A percentile compares a stretch with the other conserved stretches of the same genome.
phyloP scores from a whole-genome alignment of 2,329 filamentous ascomycete species.

The Xylariaceae sp. region DNA sequence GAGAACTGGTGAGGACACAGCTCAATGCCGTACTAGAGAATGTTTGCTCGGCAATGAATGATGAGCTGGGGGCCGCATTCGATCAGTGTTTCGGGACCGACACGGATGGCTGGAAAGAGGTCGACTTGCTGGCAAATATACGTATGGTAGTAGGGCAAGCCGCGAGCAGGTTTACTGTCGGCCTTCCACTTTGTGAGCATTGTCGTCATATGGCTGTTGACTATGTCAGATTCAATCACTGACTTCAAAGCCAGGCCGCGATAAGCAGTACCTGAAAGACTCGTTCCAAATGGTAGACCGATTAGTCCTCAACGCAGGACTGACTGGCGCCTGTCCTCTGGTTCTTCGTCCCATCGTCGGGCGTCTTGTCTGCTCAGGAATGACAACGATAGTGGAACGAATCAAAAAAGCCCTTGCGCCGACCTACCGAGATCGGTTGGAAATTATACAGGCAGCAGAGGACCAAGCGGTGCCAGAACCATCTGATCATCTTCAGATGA shows the following conservation, averaged over 20 bases:
- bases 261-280: slow-evolving; percentile 28
- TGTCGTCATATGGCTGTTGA: not conserved
- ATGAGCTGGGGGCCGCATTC: slow-evolving; percentile 27
- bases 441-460: slow-evolving; percentile 7
- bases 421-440: not conserved
- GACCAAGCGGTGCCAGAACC: slow-evolving; percentile 12
- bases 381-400: not conserved
- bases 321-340: not conserved
- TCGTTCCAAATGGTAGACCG: not conserved
- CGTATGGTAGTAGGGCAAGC: slow-evolving; percentile 22
- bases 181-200: slow-evolving; percentile 16
- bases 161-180: slow-evolving; percentile 9
- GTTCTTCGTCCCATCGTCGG: slow-evolving; percentile 1
- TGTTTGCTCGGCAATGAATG: slow-evolving; percentile 24
- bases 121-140: slow-evolving; percentile 20
- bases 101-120: slow-evolving; percentile 26
- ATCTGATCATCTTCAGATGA: slow-evolving; percentile 35
- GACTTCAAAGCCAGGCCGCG: slow-evolving; percentile 10
- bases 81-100: slow-evolving; percentile 28
- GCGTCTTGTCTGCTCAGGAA: not conserved
- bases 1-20: slow-evolving; percentile 26
- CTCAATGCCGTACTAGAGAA: slow-evolving; percentile 27
- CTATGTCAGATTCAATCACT: not conserved
- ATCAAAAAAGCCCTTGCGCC: not conserved
- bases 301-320: slow-evolving; percentile 1